Evolutionary conservation across 2,329 filamentous ascomycete genomes (phyloP), one percentile per base, ranked within the genome.

Genomic region (Trichoderma aggressivum): DNA sequence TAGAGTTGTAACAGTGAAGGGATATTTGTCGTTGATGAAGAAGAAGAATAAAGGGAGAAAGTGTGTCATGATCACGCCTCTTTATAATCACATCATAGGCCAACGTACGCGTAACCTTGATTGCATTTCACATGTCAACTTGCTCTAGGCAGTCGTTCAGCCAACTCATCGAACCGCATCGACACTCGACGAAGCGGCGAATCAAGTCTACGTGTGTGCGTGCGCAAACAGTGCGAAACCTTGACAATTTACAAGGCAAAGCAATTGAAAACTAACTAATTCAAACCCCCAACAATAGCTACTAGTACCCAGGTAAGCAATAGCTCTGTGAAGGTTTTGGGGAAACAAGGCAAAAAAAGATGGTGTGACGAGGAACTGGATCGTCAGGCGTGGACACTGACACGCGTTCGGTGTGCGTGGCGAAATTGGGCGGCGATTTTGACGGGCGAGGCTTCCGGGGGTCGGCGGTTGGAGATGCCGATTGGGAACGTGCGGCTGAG

Each of bases 161-260:
- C 63, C 63, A 66, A 32, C 63, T 66, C 63, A 56, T 55, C 47
- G 36, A 68, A 61, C 65, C 36, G 36, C 55, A 26, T 62, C 36
- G 55, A 62, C 39, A 7, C 36, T 21, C 26, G 14, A 50, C 26
- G 66, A 66, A 66, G 47, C 62, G 47, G 47, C 21, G 24, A 65
- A 50, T 26, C 18, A 50, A 12, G 26, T 12, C 8, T 50, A 50
- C 8, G 43, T 21, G 43, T 21, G 43, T 50, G 43, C n/a, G 61
- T 36, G 62, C 62, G 62, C 30, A 26, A 36, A 65, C 62, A 55
- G 62, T 65, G 34, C 24, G 43, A 53, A 55, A n/a, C 32, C 28
- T 32, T 32, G 24, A 39, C 4, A 18, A n/a, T 21, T 50, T 1
- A 14, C 43, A 61, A 39, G 34, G 34, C 18, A 59, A 34, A 34